Percentiles rank a stretch among this genome's conserved stretches.
These are phyloP conservation scores for Arctium lappa DNA, from an alignment of 129 eudicot genomes.

Conservation along the genomic window DNA sequence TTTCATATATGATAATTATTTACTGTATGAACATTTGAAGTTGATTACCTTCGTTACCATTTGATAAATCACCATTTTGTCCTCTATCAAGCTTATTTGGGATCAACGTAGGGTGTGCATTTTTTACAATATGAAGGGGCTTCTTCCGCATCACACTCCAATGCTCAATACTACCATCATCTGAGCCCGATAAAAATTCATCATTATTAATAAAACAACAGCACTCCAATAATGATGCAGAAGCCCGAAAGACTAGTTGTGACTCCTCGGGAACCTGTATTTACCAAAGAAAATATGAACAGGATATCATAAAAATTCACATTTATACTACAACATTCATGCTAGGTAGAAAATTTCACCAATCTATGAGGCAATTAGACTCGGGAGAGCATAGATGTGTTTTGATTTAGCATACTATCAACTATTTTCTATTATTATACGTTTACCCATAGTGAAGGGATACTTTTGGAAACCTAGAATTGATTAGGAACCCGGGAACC, in stretches of 20 bases:
- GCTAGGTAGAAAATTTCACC: background rate
- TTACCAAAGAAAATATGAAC: constrained; percentile 6
- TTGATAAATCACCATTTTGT: constrained; percentile 35
- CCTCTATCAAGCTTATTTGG: constrained; percentile 27
- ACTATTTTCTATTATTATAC: background rate
- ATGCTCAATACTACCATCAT: constrained; percentile 93
- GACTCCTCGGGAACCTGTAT: constrained; percentile 90
- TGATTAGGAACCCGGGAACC: background rate
- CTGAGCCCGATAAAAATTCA: constrained; percentile 91
- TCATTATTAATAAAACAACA: constrained; percentile 85
- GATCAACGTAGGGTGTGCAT: constrained; percentile 61
- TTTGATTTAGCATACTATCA: background rate
- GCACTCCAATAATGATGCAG: constrained; percentile 81
- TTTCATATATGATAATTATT: too few species aligned
- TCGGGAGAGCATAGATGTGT: too few species aligned
- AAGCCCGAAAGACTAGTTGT: constrained; percentile 76
- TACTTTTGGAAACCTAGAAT: too few species aligned
- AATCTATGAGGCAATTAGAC: too few species aligned
- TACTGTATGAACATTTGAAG: background rate
- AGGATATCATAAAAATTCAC: background rate
- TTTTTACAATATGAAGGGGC: constrained; percentile 78
- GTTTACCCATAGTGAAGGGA: too few species aligned
- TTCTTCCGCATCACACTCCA: constrained; percentile 79
- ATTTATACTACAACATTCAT: background rate
- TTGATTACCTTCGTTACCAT: constrained; percentile 57